A percentile compares a stretch with the other conserved stretches of the same genome.
Conservation (phyloP, 228 moss, liverwort and hornwort species). For the Sphagnum magellanicum region DNA sequence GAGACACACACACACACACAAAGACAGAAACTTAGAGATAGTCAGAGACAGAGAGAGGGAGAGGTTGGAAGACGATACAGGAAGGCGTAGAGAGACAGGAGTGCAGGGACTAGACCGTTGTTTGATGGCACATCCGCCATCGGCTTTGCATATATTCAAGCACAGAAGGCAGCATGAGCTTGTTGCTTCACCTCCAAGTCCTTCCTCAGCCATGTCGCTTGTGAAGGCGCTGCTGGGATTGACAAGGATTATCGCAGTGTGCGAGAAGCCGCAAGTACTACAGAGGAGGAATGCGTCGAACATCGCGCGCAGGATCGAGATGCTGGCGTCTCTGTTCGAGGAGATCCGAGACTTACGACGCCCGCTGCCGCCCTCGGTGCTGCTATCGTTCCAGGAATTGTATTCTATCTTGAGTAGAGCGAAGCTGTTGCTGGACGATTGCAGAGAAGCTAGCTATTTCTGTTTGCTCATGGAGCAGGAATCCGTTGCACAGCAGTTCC, state of each 20-base stretch:
- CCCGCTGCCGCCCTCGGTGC: constrained; percentile 12
- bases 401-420: constrained; percentile 6
- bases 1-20: too few species aligned
- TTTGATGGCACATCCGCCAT: too few species aligned
- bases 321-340: constrained; percentile 15
- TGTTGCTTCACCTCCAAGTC: constrained; percentile 35
- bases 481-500: constrained; percentile 7
- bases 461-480: constrained; percentile 11
- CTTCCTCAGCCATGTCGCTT: constrained; percentile 18
- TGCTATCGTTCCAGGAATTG: constrained; percentile 13
- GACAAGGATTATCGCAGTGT: constrained; percentile 5
- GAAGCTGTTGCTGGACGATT: constrained; percentile 13
- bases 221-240: constrained; percentile 8
- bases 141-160: too few species aligned
- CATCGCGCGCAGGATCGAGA: constrained; percentile 11
- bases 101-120: too few species aligned
- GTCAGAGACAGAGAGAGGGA: too few species aligned
- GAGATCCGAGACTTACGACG: constrained; percentile 11
- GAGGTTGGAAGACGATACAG: too few species aligned
- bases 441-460: constrained; percentile 11
- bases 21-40: too few species aligned
- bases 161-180: neutral
- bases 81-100: too few species aligned
- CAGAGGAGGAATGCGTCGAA: constrained; percentile 15
- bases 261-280: constrained; percentile 8